Evolutionary conservation across 2,329 filamentous ascomycete species (phyloP), one percentile per base, ranked within the genome.

Genomic region (Paraphaeosphaeria minitans): DNA sequence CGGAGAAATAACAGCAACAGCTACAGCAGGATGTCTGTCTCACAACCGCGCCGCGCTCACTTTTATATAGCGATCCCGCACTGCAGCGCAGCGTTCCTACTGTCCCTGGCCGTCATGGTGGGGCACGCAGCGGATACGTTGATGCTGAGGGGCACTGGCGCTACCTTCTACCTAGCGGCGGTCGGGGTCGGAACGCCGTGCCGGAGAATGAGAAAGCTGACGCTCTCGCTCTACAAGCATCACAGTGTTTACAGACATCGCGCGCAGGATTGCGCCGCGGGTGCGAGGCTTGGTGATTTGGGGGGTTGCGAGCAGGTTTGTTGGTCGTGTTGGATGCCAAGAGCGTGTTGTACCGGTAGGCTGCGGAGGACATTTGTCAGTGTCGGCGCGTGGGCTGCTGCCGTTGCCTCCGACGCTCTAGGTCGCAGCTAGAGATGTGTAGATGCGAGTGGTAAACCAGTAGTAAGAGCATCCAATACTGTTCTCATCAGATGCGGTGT

Each of bases 101-200:
- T 52, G 39, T 37, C 47, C 42, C 52, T n/a, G 31, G 42, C 51
- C 51, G 31, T 54, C 52, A 54, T 54, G 43, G 41, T 54, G 52
- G 52, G 52, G 52, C 39, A 13, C 10, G 7, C 7, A 42, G 9
- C 35, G 29, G 9, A 31, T 31, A 8, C 29, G 29, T 6, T 31
- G 29, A 31, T 31, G 29, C 35, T 27, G 52, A 47, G 52, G 52
- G 52, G 52, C 31, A 54, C 35, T 53, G 50, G 31, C 21, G 50
- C n/a, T 53, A n/a, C n/a, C n/a, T n/a, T n/a, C n/a, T n/a, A n/a
- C n/a, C n/a, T n/a, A 53, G 50, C 50, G 50, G 37, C 24, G 24
- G 29, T 21, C n/a, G 37, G 24, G n/a, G 24, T 24, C 27, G 16
- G 46, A 35, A 35, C 46, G 29, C 46, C 46, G 27, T 10, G 46